Evolutionary conservation across 1,284 basidiomycete species (phyloP), one percentile per base, ranked within the genome.

Genomic region (Xerocomus minutiporus): DNA sequence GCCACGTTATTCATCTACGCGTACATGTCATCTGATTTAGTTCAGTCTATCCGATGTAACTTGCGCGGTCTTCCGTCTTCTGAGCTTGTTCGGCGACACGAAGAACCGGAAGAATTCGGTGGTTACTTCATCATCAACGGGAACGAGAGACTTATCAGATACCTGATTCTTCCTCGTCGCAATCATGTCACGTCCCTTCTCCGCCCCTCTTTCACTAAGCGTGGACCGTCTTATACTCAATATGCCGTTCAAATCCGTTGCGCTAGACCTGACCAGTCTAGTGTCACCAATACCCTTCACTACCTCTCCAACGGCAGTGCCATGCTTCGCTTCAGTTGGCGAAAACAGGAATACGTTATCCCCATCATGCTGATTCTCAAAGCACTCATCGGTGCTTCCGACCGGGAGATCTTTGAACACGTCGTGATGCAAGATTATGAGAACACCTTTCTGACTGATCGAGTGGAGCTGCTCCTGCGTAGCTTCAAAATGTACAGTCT

Each of bases 101-200:
- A 99, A 77, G 97, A 99, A 68, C 86, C 97, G 3, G 94, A 96
- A 73, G 97, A 99, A 70, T 97, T 98, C 68, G 97, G 97, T 44
- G 97, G 96, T 28, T 99, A 99, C 76, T 99, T 99, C 68, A 83
- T 99, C 64, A 88, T 99, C 70, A 99, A 99, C 71, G 97, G 97
- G 57, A 99, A 98, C 75, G 97, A 99, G 75, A 93, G 95, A 74
- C 83, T 99, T 60, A 93, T 99, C 64, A 93, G 97, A 54, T 98
- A 95, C 74, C 88, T 97, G 65, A 95, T 95, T 70, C 85, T 94
- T 59, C 93, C 84, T 57, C 88, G 85, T 61, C 81, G 94, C 56
- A 93, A 97, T 68, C 91, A 95, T 73, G 91, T 91, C 63, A 91
- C 91, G 57, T 84, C 91, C 36, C 84, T 97, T 61, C 75, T 89